Conservation (phyloP, 148 eudicot species). For the Silene latifolia region DNA sequence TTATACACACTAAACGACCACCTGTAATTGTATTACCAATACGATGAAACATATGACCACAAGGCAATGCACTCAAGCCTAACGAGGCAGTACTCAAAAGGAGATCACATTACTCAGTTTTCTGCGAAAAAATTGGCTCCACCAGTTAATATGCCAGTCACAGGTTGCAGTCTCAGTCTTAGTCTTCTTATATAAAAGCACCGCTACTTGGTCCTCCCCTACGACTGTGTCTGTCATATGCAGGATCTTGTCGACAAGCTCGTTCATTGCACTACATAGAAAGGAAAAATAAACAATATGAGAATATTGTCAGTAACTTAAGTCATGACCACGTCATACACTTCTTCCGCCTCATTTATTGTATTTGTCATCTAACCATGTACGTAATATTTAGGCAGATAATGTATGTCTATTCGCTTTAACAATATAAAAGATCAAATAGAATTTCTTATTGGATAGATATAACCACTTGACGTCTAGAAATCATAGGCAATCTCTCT, state of each 20-base stretch:
- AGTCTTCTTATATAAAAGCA: constrained; percentile 52
- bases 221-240: constrained; percentile 76
- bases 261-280: constrained; percentile 74
- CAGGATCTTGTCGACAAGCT: constrained; percentile 81
- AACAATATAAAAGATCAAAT: no score
- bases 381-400: neutral
- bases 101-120: no score
- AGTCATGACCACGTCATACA: neutral
- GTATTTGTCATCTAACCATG: neutral
- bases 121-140: constrained; percentile 5
- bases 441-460: no score
- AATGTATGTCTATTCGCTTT: neutral
- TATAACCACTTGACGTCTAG: neutral
- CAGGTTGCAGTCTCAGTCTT: neutral
- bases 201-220: constrained; percentile 60
- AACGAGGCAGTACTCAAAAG: neutral
- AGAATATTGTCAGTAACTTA: neutral
- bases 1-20: constrained; percentile 1
- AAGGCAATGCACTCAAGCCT: neutral
- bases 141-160: neutral
- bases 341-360: neutral
- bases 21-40: neutral
- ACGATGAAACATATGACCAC: constrained; percentile 12
- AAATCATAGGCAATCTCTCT: neutral
- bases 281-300: neutral